Evolutionary conservation across 139 green algal genomes (phyloP), one percentile per base, ranked within the genome.

Genomic region (Chlorella sorokiniana): DNA sequence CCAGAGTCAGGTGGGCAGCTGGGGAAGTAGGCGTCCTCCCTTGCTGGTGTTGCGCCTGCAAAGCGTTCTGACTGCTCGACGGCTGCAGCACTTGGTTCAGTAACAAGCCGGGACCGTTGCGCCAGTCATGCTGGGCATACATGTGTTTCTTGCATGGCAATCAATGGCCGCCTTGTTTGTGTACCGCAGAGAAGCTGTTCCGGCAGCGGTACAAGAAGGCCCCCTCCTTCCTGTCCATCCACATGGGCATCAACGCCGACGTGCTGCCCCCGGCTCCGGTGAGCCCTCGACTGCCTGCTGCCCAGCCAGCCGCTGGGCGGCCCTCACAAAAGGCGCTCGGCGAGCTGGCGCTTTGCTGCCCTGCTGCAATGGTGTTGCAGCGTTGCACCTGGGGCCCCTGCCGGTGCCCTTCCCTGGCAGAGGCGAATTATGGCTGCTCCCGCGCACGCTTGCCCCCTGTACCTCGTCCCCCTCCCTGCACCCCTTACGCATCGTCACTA

Each of bases 171-270:
- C 11, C 48, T 56, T 11, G 48, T 56, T 11, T 56, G 11, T 56
- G 48, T 56, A 31, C 56, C 37, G 56, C 76, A 77, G 89, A 92
- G 81, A 37, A 56, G 44, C 81, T 82, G 62, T 92, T 92, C 72
- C 83, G 78, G 81, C 44, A 91, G 73, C 88, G 91, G 2, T 99
- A 98, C 90, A 96, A 94, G 79, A 98, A 98, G 92, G 89, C 92
- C 2, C 96, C 96, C 20, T 96, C 91, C 65, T 99, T 99, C 89
- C 84, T 99, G 31, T 93, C 87, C 42, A 92, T 98, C 42, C 96
- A 99, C 91, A 90, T 97, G 70, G 96, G 94, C 59, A 92, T 99
- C 38, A 83, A 89, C 25, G 91, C 90, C 10, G 83, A 92, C 27
- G 91, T 94, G 52, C 85, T 99, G 64, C 83, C 88, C 42, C 68